phyloP scores from a whole-genome alignment of 1,139 yeast genomes.

The Kodamaea derodonti region DNA sequence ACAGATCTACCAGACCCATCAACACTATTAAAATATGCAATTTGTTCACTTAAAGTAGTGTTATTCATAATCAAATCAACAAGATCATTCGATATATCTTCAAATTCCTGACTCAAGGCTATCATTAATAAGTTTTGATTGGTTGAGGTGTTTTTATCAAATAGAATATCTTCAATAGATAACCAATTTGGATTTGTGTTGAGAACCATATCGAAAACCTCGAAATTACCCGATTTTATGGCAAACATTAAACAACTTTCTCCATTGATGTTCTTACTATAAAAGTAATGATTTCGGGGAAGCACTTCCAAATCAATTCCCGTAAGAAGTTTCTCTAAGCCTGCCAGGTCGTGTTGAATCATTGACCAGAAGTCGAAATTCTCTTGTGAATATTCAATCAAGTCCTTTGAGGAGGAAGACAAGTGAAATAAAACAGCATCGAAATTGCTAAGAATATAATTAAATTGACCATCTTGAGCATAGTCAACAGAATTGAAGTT shows the following conservation, averaged over 20 bases:
- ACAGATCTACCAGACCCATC: slow-evolving; percentile 56
- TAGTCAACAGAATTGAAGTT: slow-evolving; percentile 44
- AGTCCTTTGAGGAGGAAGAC: slow-evolving; percentile 30
- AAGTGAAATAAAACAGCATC: slow-evolving; percentile 79
- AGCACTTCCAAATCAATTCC: slow-evolving; percentile 6
- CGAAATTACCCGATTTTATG: slow-evolving; percentile 38
- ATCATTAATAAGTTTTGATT: slow-evolving; percentile 55
- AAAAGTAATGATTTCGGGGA: slow-evolving; percentile 35
- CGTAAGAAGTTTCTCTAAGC: slow-evolving; percentile 19
- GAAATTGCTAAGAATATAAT: slow-evolving; percentile 61
- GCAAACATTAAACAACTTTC: slow-evolving; percentile 64
- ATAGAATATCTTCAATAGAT: slow-evolving; percentile 62
- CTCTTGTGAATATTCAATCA: slow-evolving; percentile 40
- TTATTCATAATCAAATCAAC: slow-evolving; percentile 43
- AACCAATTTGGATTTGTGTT: slow-evolving; percentile 43
- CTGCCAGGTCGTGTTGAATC: slow-evolving; percentile 33
- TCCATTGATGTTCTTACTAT: slow-evolving; percentile 57
- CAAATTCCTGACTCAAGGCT: slow-evolving; percentile 56
- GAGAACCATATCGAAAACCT: slow-evolving; percentile 45
- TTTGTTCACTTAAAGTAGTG: slow-evolving; percentile 43
- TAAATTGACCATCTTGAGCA: slow-evolving; percentile 34
- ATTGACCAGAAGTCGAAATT: slow-evolving; percentile 57
- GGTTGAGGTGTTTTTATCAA: slow-evolving; percentile 52
- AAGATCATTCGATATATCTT: slow-evolving; percentile 44
- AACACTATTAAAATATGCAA: slow-evolving; percentile 43